A percentile compares a stretch with the other conserved stretches of the same genome.
These are phyloP conservation scores for Rosa persica DNA, from an alignment of 306 rosid genomes.

Conservation along the genomic window DNA sequence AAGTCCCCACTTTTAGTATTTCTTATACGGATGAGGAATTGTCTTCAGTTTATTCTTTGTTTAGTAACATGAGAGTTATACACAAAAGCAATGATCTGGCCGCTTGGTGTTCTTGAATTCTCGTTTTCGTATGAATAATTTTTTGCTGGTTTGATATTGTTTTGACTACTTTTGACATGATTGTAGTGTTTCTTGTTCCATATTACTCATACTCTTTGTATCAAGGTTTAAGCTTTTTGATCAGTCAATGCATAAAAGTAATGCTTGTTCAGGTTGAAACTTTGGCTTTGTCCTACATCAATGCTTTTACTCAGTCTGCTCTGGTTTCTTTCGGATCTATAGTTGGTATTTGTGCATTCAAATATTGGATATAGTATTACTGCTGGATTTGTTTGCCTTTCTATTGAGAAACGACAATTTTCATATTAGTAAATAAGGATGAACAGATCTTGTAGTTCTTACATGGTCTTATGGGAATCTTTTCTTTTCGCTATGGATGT, in stretches of 20 bases:
- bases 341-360: neutral
- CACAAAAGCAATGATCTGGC: neutral
- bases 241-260: neutral
- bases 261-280: neutral
- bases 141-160: neutral
- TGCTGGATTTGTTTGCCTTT: neutral
- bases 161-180: neutral
- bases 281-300: neutral
- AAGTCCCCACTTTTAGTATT: neutral
- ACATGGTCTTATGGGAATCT: neutral
- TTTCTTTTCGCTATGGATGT: constrained; percentile 20
- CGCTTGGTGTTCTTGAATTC: neutral
- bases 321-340: neutral
- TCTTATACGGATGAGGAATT: neutral
- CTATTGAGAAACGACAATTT: neutral
- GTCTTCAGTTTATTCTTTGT: neutral
- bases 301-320: neutral
- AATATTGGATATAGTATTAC: neutral
- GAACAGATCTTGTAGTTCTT: neutral
- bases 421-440: neutral
- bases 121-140: neutral
- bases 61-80: neutral
- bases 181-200: neutral
- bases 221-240: neutral
- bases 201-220: neutral